Base-by-base conservation (phyloP, 2,329 filamentous ascomycete species). In the Aspergillus ochraceus region DNA sequence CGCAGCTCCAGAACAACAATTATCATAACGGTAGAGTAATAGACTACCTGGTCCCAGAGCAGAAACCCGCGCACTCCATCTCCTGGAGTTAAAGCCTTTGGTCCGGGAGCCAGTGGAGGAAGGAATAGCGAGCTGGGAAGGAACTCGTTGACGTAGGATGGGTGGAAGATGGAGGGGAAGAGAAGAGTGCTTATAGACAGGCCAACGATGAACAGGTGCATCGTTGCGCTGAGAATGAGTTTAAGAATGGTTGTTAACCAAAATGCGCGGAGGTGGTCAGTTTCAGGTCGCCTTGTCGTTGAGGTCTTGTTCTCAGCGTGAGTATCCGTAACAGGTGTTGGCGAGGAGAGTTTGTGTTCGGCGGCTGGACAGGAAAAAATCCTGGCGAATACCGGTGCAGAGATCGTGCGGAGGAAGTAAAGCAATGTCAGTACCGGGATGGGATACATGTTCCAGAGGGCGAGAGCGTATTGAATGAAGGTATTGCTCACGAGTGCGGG, bases 41-140 rank as follows among this genome's bases (percentile, higher is more conserved):
- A 47, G 1, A 19, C 20, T 2, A 52, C 11, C 5, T 55, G 32
- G 3, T 59, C 49, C 57, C 36, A 59, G 1, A 55, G 20, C 6
- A 59, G 24, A 17, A 59, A 49, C 2, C 57, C 20, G 1, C 20
- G 11, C 2, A 54, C 56, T 2, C 56, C 56, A 30, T 54, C 56
- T 3, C 56, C 56, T 12, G 45, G 29, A 1, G 51, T 49, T 9
- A 19, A 14, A 14, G 56, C 51, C 10, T 10, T 19, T 12, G 42
- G 52, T 17, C 39, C 39, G 12, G 17, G 6, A 12, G 10, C 22
- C 10, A 47, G 3, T 6, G 39, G 39, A 5, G 52, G 52, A 9
- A 54, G 6, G 52, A 54, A 54, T 1, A 46, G 8, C 5, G 29
- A 26, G 50, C 39, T 4, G 3, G 42, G 45, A 14, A 19, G 14